Conservation (phyloP, 2,329 filamentous ascomycete genomes). For the Diaporthe batatas region DNA sequence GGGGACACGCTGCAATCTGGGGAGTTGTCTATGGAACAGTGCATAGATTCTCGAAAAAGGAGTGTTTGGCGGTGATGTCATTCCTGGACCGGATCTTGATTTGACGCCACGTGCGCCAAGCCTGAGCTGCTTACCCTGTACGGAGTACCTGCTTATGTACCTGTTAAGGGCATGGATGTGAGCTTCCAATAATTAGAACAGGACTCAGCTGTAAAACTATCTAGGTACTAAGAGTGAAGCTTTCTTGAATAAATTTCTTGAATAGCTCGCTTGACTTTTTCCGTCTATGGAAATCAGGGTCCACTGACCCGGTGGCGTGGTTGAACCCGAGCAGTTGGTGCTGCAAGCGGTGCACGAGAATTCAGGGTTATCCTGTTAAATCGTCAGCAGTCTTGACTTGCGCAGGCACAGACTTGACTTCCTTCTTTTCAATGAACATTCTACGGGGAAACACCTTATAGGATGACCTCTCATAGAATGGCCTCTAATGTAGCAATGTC, state of each 20-base stretch:
- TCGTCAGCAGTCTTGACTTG: neutral
- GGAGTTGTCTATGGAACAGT: neutral
- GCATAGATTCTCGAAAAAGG: neutral
- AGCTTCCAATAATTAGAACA: neutral
- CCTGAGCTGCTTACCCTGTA: conserved; percentile 2
- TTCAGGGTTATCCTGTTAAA: neutral
- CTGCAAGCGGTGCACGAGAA: neutral
- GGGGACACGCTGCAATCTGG: neutral
- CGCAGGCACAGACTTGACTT: neutral
- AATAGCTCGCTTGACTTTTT: neutral
- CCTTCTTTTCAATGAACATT: neutral
- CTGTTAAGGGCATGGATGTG: neutral
- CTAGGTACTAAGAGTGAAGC: neutral
- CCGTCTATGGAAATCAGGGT: neutral
- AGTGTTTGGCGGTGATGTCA: conserved; percentile 25
- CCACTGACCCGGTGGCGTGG: neutral
- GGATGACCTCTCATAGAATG: neutral
- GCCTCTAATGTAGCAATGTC: neutral
- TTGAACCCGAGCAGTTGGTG: neutral
- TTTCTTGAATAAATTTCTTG: neutral
- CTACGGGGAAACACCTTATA: neutral
- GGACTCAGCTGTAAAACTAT: neutral
- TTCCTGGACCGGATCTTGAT: conserved; percentile 13
- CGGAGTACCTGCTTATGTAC: neutral
- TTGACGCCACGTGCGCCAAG: neutral